Evolutionary conservation across 192 early-diverging fungal genomes (phyloP).

Genomic region (Kappamyces sp.): DNA sequence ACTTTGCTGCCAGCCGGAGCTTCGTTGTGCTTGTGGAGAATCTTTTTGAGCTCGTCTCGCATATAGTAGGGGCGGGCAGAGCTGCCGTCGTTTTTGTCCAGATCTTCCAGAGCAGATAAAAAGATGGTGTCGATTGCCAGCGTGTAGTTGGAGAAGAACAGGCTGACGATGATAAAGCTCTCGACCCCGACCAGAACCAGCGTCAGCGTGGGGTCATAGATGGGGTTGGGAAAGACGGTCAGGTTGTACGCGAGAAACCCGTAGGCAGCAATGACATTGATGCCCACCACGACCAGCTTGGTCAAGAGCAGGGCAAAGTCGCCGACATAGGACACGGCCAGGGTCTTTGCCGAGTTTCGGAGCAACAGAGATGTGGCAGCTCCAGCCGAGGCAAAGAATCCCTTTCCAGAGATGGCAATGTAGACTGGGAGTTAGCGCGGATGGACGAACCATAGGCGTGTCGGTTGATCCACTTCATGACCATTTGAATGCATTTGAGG

Average conservation of each 20-base stretch:
- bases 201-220: slow-evolving; percentile 5
- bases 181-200: slow-evolving; percentile 4
- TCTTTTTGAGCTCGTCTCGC: slow-evolving; percentile 26
- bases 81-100: slow-evolving; percentile 49
- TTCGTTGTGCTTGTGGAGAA: neutral
- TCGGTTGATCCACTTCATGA: slow-evolving; percentile 53
- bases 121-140: slow-evolving; percentile 54
- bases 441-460: slow-evolving; percentile 36
- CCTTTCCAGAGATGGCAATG: slow-evolving; percentile 48
- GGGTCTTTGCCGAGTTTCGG: slow-evolving; percentile 2
- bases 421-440: neutral
- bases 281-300: slow-evolving; percentile 8
- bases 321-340: slow-evolving; percentile 6
- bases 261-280: neutral
- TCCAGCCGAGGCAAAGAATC: slow-evolving; percentile 43
- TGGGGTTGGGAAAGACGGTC: neutral
- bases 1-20: no score
- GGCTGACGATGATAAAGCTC: slow-evolving; percentile 34
- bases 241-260: neutral
- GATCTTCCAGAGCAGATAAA: slow-evolving; percentile 48
- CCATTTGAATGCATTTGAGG: slow-evolving; percentile 31
- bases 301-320: slow-evolving; percentile 2
- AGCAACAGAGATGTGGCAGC: slow-evolving; percentile 13
- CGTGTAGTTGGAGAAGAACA: slow-evolving; percentile 40
- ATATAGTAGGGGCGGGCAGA: slow-evolving; percentile 47